Evolutionary conservation across 2,329 filamentous ascomycete species (phyloP).

Genomic region (Nothopassalora personata): DNA sequence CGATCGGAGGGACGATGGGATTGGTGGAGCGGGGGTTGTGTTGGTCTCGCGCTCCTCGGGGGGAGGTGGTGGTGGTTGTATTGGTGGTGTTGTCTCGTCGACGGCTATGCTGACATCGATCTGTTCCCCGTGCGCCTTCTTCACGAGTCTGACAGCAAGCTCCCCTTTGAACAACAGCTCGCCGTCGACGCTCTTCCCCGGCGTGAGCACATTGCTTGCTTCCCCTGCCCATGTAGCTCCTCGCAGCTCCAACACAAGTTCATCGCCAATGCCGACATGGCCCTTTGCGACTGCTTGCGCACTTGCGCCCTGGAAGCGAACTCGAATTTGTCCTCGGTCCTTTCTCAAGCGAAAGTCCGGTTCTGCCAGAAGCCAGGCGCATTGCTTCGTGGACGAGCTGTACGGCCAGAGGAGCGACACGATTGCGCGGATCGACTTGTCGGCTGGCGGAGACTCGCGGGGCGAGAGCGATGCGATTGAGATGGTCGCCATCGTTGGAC

Average conservation of each 20-base stretch:
- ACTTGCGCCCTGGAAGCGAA: conserved; percentile 65
- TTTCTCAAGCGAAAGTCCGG: conserved; percentile 75
- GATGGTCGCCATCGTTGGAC: conserved; percentile 9
- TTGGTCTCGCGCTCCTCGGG: conserved; percentile 8
- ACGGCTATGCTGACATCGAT: conserved; percentile 9
- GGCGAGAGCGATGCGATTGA: conserved; percentile 29
- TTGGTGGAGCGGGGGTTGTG: not conserved
- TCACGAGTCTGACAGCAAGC: conserved; percentile 30
- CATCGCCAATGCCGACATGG: conserved; percentile 72
- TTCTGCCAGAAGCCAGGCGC: conserved; percentile 78
- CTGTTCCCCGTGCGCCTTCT: conserved; percentile 11
- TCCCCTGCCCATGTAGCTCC: conserved; percentile 61
- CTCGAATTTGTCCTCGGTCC: conserved; percentile 71
- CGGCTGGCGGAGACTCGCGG: conserved; percentile 17
- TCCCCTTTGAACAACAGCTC: conserved; percentile 48
- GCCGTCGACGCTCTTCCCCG: conserved; percentile 53
- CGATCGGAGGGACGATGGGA: conserved; percentile 9
- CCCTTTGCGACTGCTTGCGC: conserved; percentile 64
- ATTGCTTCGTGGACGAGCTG: conserved; percentile 66
- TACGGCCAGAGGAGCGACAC: conserved; percentile 90
- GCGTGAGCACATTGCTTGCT: conserved; percentile 49
- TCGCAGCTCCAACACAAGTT: conserved; percentile 62
- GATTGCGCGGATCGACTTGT: conserved; percentile 55
- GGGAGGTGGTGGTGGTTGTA: conserved; percentile 15
- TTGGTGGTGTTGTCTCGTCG: conserved; percentile 17